These are phyloP conservation scores for Bruguiera sexangula DNA, from an alignment of 345 rosid genomes.

Conservation along the genomic window DNA sequence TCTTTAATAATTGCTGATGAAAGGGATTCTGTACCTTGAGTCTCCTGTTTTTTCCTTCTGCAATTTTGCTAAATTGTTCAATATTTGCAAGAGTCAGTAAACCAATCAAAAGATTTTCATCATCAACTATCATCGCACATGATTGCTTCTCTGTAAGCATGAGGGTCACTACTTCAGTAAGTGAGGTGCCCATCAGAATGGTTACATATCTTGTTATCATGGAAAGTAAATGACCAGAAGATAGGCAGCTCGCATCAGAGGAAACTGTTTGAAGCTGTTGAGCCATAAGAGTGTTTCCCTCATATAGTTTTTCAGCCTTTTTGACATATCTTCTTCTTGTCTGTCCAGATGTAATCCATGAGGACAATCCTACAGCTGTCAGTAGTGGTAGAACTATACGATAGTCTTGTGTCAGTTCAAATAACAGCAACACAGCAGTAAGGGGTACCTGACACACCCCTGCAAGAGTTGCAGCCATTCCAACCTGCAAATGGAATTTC, in stretches of 20 bases:
- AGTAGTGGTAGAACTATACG: conserved; percentile 83
- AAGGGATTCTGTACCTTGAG: conserved; percentile 47
- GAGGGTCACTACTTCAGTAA: conserved; percentile 67
- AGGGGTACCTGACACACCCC: conserved; percentile 86
- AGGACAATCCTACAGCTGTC: conserved; percentile 89
- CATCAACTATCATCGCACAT: conserved; percentile 71
- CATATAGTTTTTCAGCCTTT: conserved; percentile 34
- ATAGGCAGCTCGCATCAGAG: conserved; percentile 10
- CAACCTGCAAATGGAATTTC: conserved; percentile 56
- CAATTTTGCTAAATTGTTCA: conserved; percentile 31
- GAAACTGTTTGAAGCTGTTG: conserved; percentile 33
- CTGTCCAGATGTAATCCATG: conserved; percentile 88
- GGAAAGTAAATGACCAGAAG: conserved; percentile 22
- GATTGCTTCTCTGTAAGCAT: conserved; percentile 91
- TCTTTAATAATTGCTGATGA: not conserved
- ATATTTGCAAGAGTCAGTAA: conserved; percentile 41
- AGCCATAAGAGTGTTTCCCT: conserved; percentile 27
- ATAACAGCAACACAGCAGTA: conserved; percentile 80
- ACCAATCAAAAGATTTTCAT: conserved; percentile 56
- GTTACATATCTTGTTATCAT: conserved; percentile 83
- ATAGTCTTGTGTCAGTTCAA: conserved; percentile 90
- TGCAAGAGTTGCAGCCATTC: conserved; percentile 98
- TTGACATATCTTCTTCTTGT: conserved; percentile 53
- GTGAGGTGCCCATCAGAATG: conserved; percentile 57
- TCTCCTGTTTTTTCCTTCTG: conserved; percentile 34